Base-by-base conservation (phyloP, 2,329 filamentous ascomycete genomes). In the Coniella vitis region DNA sequence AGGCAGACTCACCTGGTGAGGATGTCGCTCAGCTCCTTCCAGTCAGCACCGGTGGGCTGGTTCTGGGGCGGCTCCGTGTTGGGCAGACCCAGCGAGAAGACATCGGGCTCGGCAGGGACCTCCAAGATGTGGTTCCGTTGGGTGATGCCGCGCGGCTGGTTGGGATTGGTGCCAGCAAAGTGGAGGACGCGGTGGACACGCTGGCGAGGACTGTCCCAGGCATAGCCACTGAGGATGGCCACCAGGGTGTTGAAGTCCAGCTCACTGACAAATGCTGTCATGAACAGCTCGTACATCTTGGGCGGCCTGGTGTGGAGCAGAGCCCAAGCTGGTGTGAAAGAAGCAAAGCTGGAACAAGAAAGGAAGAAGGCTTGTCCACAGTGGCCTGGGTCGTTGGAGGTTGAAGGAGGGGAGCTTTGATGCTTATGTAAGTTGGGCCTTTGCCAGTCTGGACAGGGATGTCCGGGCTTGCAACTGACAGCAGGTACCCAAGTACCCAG, bases 211-310 rank as follows among this genome's bases (percentile, higher is more conserved):
- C 68, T 65, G 73, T 79, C 81, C 57, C 72, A 77, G 52, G 75
- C 78, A 53, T 79, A 69, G 16, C 79, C 79, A 49, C 76, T 70
- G 7, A 84, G 63, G 9, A 84, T 68, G 1, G 73, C 69, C 47
- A 74, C 70, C 17, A 73, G 73, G 49, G 65, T 69, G 42, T 66
- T 62, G 32, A 77, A 67, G 55, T 80, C 75, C 51, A 63, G 66
- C 47, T 75, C 70, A 16, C 69, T 66, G 46, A 84, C 69, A 39
- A 72, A 60, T 9, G 75, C 71, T 4, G 77, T 76, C 49, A 83
- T 69, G 56, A 81, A 82, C 16, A 83, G 64, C 61, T 83, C 78
- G 58, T 80, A 74, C 77, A 81, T 81, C 38, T 12, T 44, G 38
- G n/a, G n/a, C n/a, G n/a, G n/a, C n/a, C n/a, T n/a, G n/a, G n/a